A percentile compares a stretch with the other conserved stretches of the same genome.
Conservation (phyloP, 495 filamentous ascomycete species). For the Cetradonia linearis region DNA sequence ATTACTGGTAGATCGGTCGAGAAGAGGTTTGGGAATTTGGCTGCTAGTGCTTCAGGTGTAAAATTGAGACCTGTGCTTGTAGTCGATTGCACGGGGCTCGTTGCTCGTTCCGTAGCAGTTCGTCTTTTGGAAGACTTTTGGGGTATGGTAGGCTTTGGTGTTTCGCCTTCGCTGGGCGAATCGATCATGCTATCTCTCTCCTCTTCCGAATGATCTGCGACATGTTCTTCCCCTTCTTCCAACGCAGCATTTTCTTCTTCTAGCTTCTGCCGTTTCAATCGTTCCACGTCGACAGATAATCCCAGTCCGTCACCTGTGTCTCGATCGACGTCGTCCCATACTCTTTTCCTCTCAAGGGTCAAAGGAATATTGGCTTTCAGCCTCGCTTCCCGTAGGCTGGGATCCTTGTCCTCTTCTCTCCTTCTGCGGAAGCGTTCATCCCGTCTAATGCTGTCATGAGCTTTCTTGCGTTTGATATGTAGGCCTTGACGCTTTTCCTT, state of each 20-base stretch:
- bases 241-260: conserved; percentile 48
- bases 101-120: conserved; percentile 44
- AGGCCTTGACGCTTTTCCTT: conserved; percentile 65
- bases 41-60: conserved; percentile 55
- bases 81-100: conserved; percentile 50
- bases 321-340: conserved; percentile 85
- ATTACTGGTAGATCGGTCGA: conserved; percentile 43
- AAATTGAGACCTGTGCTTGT: conserved; percentile 62
- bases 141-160: conserved; percentile 20
- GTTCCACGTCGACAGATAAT: conserved; percentile 59
- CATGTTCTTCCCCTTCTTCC: conserved; percentile 30
- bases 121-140: conserved; percentile 31
- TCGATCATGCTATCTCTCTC: conserved; percentile 28
- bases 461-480: conserved; percentile 69
- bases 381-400: conserved; percentile 59
- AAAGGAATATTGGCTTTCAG: conserved; percentile 67
- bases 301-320: conserved; percentile 53
- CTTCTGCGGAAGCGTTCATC: conserved; percentile 67
- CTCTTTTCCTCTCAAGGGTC: conserved; percentile 79
- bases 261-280: conserved; percentile 59
- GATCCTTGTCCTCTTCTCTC: conserved; percentile 76
- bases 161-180: conserved; percentile 32
- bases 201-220: conserved; percentile 10
- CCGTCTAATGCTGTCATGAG: conserved; percentile 57
- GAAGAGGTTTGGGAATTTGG: conserved; percentile 78